phyloP scores from a whole-genome alignment of 2,329 filamentous ascomycete species.

The Bipolaris victoriae region DNA sequence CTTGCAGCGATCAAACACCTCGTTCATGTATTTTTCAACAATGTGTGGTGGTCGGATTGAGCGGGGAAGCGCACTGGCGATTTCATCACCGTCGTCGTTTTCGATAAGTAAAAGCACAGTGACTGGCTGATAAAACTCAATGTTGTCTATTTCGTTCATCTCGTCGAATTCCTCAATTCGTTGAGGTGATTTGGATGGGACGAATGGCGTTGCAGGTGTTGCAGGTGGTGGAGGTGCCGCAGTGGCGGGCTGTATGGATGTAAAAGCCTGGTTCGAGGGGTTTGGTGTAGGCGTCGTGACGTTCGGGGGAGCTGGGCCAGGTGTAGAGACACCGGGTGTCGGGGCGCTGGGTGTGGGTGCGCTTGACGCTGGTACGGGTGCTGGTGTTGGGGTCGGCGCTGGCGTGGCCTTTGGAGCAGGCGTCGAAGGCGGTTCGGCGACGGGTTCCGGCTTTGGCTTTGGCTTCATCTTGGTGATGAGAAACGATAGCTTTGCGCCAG shows the following conservation, averaged over 20 bases:
- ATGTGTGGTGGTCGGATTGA: slow-evolving; percentile 58
- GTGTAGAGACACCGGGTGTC: background rate
- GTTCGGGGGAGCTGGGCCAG: slow-evolving; percentile 9
- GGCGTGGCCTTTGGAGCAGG: slow-evolving; percentile 30
- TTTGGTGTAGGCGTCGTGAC: slow-evolving; percentile 8
- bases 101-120: slow-evolving; percentile 64
- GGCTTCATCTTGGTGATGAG: slow-evolving; percentile 72
- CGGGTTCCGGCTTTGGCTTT: slow-evolving; percentile 50
- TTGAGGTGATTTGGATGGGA: slow-evolving; percentile 39
- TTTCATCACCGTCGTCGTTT: slow-evolving; percentile 59
- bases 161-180: slow-evolving; percentile 48
- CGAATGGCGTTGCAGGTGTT: slow-evolving; percentile 17
- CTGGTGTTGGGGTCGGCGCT: background rate
- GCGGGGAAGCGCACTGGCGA: slow-evolving; percentile 54
- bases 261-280: slow-evolving; percentile 12
- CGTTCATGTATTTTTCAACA: slow-evolving; percentile 49
- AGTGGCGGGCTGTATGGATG: slow-evolving; percentile 23
- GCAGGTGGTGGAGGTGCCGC: slow-evolving; percentile 10
- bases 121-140: slow-evolving; percentile 72
- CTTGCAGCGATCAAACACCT: slow-evolving; percentile 61
- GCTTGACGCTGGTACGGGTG: slow-evolving; percentile 7
- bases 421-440: slow-evolving; percentile 33
- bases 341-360: background rate
- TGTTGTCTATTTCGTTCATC: slow-evolving; percentile 54
- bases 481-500: slow-evolving; percentile 75